Evolutionary conservation across 2,329 filamentous ascomycete genomes (phyloP), one percentile per base, ranked within the genome.

Genomic region (Aspergillus unguis): DNA sequence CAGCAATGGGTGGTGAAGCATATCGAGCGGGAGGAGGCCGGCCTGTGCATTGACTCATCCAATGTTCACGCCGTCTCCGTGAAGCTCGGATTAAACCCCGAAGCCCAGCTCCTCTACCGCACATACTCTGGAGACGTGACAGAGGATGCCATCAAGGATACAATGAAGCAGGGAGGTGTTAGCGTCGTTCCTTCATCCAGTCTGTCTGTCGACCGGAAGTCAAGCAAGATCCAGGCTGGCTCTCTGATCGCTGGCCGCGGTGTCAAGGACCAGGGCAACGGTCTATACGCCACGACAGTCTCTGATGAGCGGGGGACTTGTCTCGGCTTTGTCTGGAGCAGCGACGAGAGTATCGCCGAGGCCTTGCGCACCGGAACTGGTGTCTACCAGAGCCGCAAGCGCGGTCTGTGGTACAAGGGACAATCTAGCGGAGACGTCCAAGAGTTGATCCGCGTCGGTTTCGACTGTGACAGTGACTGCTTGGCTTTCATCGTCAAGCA

Each of bases 361-460:
- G 92, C 92, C 35, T 70, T 99, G 55, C 84, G 83, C 64, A 95
- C 90, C 6, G 85, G 86, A 23, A 80, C 81, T 9, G 92, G 94
- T 31, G 92, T 97, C 35, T 99, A 99, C 71, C 91, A 96, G 74
- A 97, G 92, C 76, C 83, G 94, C 48, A 97, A 96, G 78, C 84
- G 94, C 41, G 94, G 94, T 0, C 75, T 99, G 28, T 99, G 94
- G 94, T 87, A 95, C 73, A 99, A 99, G 77, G 94, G 94, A 5
- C 89, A 92, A 48, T 94, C 88, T 6, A 97, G 92, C 49, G 94
- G 94, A 10, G 92, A 97, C 69, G 90, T 89, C 9, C 94, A 99
- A 71, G 86, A 96, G 70, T 79, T 99, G 46, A 79, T 97, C 25
- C 85, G 85, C 52, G 82, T 99, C 59, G 87, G 87, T 1, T 78